These are phyloP conservation scores for Aspergillus avenaceus DNA, from an alignment of 495 filamentous ascomycete species.

Conservation along the genomic window DNA sequence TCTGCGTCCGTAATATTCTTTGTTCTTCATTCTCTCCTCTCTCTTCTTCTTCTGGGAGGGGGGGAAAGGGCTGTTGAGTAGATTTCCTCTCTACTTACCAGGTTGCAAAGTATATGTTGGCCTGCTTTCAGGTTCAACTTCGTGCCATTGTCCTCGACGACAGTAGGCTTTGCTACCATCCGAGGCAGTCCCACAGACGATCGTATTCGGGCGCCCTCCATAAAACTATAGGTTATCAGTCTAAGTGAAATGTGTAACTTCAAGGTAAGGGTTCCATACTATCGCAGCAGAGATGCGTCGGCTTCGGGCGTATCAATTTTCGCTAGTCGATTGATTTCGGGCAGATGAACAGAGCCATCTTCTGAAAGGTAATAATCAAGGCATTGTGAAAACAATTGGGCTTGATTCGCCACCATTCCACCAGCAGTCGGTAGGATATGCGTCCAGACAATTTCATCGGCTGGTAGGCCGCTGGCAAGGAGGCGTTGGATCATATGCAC, in stretches of 20 bases:
- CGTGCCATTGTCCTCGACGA: conserved; percentile 37
- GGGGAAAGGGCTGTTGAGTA: neutral
- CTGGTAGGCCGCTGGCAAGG: conserved; percentile 52
- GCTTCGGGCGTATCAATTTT: conserved; percentile 41
- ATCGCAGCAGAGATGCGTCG: conserved; percentile 42
- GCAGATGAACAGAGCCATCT: conserved; percentile 47
- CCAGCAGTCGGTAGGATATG: conserved; percentile 61
- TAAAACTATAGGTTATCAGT: conserved; percentile 36
- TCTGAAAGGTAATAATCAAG: conserved; percentile 72
- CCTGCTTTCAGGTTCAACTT: conserved; percentile 43
- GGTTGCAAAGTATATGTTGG: conserved; percentile 45
- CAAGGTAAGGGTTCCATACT: conserved; percentile 23
- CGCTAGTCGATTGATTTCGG: conserved; percentile 53
- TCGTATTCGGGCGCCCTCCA: conserved; percentile 58
- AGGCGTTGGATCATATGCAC: conserved; percentile 66
- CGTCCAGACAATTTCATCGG: conserved; percentile 66
- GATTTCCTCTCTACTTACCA: conserved; percentile 26
- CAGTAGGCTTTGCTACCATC: conserved; percentile 33
- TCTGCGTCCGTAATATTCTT: neutral
- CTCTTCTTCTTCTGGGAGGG: too few species aligned
- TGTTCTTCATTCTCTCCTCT: neutral
- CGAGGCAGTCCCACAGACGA: conserved; percentile 53
- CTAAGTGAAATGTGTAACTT: neutral
- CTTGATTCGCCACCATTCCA: conserved; percentile 64
- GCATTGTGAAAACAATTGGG: conserved; percentile 66